Evolutionary conservation across 164 flowering plant species (phyloP), one percentile per base, ranked within the genome.

Genomic region (Sedum album): DNA sequence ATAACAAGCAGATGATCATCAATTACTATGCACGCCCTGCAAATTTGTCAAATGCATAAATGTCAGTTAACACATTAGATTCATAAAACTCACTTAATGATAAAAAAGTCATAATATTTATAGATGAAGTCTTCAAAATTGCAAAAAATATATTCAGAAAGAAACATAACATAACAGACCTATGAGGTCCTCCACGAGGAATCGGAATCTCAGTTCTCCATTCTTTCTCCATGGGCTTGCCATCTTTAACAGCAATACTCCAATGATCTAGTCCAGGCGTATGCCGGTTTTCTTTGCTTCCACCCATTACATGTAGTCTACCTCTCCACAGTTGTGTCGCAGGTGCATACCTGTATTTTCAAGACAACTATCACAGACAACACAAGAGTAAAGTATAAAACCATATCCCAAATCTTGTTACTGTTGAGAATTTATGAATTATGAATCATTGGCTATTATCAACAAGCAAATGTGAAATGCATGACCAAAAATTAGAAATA

Each of bases 271-370:
- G 2, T 61, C 78, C 96, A 63, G 96, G 91, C 6, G 96, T 92
- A 65, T 92, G 82, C 25, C 97, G 85, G 74, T 95, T 86, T 76
- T 87, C 95, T 73, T 88, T 90, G 87, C 99, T 85, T 36, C 99
- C 97, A 44, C 97, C 99, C 97, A 95, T 92, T 72, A 90, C 99
- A 78, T 95, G 99, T 20, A 95, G 93, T 68, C 99, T 87, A 46
- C 97, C 97, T 81, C 89, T 86, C 99, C 99, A 95, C 44, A 95
- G 82, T 73, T 85, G 91, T 42, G 97, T 95, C 42, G 99, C 99
- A 14, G 99, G 96, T 57, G 97, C 96, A 84, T 95, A 95, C 77
- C 99, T 92, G 77, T 25, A 9, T 13, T 8, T 4, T 15, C 13
- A 7, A 35, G 48, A 33, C 6, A 9, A 20, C 46, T 6, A 13